phyloP scores from a whole-genome alignment of 2,329 filamentous ascomycete genomes.

The Calonectria pteridis region DNA sequence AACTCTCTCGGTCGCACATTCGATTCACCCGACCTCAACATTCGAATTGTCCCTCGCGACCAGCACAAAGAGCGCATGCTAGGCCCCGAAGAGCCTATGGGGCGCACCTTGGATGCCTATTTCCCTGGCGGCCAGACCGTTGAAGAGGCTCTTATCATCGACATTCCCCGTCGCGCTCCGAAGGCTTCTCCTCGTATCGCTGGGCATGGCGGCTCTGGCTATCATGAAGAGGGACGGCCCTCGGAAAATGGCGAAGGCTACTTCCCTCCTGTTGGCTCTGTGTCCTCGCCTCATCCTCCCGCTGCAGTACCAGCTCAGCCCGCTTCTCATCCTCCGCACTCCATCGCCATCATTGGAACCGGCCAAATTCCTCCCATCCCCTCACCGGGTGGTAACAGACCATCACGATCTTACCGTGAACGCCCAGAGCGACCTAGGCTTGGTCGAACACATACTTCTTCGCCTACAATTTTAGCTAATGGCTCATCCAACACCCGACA shows the following conservation, averaged over 20 bases:
- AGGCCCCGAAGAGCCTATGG: conserved; percentile 88
- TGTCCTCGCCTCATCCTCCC: conserved; percentile 56
- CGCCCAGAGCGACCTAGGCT: conserved; percentile 72
- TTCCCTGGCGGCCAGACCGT: conserved; percentile 90
- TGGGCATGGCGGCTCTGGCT: conserved; percentile 57
- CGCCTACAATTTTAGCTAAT: conserved; percentile 76
- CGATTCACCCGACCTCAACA: conserved; percentile 88
- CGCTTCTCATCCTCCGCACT: conserved; percentile 60
- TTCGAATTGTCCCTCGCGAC: conserved; percentile 83
- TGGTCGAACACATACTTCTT: conserved; percentile 81
- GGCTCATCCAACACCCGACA: conserved; percentile 56
- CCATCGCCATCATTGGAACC: conserved; percentile 84
- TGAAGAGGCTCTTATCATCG: conserved; percentile 91
- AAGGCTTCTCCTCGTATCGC: conserved; percentile 74
- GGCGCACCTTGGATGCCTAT: conserved; percentile 81
- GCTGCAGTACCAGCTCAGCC: conserved; percentile 53
- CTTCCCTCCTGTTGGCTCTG: conserved; percentile 76
- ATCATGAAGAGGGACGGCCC: conserved; percentile 74
- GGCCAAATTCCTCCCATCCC: conserved; percentile 85
- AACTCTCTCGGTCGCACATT: conserved; percentile 92
- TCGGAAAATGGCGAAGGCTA: conserved; percentile 82
- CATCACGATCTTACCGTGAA: conserved; percentile 66
- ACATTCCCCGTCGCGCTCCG: conserved; percentile 85
- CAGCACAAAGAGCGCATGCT: conserved; percentile 75
- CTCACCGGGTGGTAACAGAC: conserved; percentile 78